Evolutionary conservation across 352 stramenopile species (phyloP), one percentile per base, ranked within the genome.

Genomic region (Peronospora destructor): DNA sequence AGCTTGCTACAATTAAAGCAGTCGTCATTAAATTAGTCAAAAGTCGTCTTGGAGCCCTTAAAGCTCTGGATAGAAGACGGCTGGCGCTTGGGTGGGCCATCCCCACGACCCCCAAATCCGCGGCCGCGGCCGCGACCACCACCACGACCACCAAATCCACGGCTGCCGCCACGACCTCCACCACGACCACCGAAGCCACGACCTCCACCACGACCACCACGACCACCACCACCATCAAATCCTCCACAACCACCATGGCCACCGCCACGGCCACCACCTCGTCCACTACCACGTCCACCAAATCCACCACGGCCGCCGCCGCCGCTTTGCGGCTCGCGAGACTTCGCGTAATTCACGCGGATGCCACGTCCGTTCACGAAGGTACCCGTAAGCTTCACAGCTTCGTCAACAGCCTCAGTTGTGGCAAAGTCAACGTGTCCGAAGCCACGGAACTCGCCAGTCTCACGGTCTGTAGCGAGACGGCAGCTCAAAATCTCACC

Each of bases 371-470:
- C 96, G 64, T 85, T 76, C 10, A 99, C 74, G 41, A 97, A 87
- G 21, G 71, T 79, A 36, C 95, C 96, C 4, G 89, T 84, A 46
- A 99, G 77, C 53, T 91, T 91, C 29, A 97, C 81, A 10, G 81
- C 87, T 40, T 82, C 71, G 50, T 98, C 92, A 0, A 97, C 96
- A 29, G 82, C 78, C 49, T 98, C 92, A 0, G 86, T 97, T n/a
- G 96, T 71, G 2, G 51, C 84, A 65, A 99, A 99, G 68, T 98
- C 92, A 36, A 99, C 75, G 78, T 99, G 95, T 28, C 95, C 95
- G 66, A 98, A 98, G 37, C 97, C 97, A 67, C 96, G 96, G 83
- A 98, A 98, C 48, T 98, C 87, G 30, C 95, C 95, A 36, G 92
- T 98, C 66, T 99, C 96, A 46, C 94, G 79, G 77, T 98, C 95